These are phyloP conservation scores for Talaromyces sp. DNA, from an alignment of 2,329 filamentous ascomycete species.

Conservation along the genomic window DNA sequence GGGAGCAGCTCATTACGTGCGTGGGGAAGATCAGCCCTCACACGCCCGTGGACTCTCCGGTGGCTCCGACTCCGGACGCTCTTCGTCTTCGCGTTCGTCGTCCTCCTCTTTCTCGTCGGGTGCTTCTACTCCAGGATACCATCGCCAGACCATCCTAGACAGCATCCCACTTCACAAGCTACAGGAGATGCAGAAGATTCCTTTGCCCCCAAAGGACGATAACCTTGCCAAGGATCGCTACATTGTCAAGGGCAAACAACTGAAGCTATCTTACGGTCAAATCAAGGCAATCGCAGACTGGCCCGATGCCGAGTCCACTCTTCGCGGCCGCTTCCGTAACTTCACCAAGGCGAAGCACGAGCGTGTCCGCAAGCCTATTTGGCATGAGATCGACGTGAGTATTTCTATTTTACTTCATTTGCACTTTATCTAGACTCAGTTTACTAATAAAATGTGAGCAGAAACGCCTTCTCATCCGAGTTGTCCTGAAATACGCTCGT, in stretches of 20 bases:
- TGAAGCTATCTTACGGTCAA: conserved; percentile 46
- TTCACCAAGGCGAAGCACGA: conserved; percentile 46
- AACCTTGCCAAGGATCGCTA: conserved; percentile 34
- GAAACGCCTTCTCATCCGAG: conserved; percentile 41
- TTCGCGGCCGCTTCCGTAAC: conserved; percentile 46
- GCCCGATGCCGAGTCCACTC: conserved; percentile 47
- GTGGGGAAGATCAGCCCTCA: background rate
- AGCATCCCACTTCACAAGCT: background rate
- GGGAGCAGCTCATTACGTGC: background rate
- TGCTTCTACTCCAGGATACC: background rate
- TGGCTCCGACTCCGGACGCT: background rate
- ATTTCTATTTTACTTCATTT: background rate
- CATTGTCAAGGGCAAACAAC: conserved; percentile 39
- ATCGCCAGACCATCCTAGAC: background rate
- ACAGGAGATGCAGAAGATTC: background rate
- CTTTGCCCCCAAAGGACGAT: background rate
- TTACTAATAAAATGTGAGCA: conserved; percentile 19
- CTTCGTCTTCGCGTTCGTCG: background rate
- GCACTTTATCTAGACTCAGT: background rate
- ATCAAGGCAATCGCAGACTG: conserved; percentile 45
- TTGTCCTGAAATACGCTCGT: conserved; percentile 25
- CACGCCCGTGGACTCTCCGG: background rate
- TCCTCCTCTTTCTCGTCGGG: background rate
- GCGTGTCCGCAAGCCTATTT: conserved; percentile 45
- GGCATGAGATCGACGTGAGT: conserved; percentile 44